phyloP scores from a whole-genome alignment of 441 rosid genomes.

The Erodium moschatum region DNA sequence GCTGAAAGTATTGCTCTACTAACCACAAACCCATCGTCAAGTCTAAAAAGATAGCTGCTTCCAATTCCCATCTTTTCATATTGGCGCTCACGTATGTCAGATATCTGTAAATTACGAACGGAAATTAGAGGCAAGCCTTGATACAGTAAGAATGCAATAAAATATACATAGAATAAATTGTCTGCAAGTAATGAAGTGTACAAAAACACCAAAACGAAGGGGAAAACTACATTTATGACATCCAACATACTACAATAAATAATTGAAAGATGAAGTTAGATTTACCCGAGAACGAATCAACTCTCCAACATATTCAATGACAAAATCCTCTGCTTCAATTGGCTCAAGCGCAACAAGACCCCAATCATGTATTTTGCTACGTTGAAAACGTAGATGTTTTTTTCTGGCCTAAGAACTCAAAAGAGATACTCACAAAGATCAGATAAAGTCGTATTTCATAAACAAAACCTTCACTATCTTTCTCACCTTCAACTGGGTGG shows the following conservation, averaged over 20 bases:
- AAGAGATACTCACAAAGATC: slow-evolving; percentile 7
- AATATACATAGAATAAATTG: not conserved
- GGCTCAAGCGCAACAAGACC: slow-evolving; percentile 94
- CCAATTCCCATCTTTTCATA: slow-evolving; percentile 99
- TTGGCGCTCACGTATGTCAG: slow-evolving; percentile 83
- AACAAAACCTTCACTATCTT: slow-evolving; percentile 16
- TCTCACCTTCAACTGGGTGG: slow-evolving; percentile 82
- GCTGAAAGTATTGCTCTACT: slow-evolving; percentile 24
- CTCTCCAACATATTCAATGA: slow-evolving; percentile 96
- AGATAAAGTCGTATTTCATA: not conserved
- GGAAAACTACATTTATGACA: slow-evolving; percentile 11
- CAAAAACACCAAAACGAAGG: not conserved
- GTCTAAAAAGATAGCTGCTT: slow-evolving; percentile 96
- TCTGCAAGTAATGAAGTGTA: not conserved
- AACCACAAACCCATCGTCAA: slow-evolving; percentile 97
- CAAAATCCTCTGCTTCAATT: slow-evolving; percentile 98
- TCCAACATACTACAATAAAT: slow-evolving; percentile 18
- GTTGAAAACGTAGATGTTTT: slow-evolving; percentile 79
- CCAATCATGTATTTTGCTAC: slow-evolving; percentile 98
- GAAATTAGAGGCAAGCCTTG: slow-evolving; percentile 15
- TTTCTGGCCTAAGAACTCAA: slow-evolving; percentile 68
- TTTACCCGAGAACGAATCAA: slow-evolving; percentile 82
- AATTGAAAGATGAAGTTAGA: slow-evolving; percentile 21
- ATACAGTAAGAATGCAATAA: slow-evolving; percentile 13
- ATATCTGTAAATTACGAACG: slow-evolving; percentile 54